Evolutionary conservation across 129 eudicot species (phyloP).

Genomic region (Daucus carota): DNA sequence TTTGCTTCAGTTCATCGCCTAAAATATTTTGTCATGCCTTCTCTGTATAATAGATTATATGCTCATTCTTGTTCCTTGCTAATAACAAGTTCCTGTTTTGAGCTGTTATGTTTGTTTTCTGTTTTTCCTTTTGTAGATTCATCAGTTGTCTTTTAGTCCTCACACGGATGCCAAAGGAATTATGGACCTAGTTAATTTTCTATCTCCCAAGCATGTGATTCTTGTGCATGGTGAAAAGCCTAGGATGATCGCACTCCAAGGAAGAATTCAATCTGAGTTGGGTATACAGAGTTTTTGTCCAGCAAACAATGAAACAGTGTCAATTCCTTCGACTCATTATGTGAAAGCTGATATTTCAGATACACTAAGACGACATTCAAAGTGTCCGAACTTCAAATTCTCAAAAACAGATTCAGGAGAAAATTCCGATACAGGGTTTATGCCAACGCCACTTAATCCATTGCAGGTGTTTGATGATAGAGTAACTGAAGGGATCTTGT

Average conservation of each 20-base stretch:
- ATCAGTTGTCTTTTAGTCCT: constrained; percentile 85
- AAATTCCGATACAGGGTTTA: neutral
- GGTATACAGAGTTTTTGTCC: constrained; percentile 54
- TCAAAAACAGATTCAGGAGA: constrained; percentile 18
- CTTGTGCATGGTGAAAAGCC: constrained; percentile 92
- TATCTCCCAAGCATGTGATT: constrained; percentile 75
- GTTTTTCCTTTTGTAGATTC: constrained; percentile 38
- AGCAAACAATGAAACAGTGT: constrained; percentile 57
- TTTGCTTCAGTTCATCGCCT: neutral
- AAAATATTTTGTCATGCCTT: neutral
- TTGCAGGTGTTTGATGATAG: constrained; percentile 58
- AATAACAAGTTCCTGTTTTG: neutral
- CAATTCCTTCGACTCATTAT: constrained; percentile 55
- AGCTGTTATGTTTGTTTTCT: neutral
- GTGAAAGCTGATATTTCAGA: constrained; percentile 50
- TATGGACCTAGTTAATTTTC: constrained; percentile 85
- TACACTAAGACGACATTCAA: constrained; percentile 32
- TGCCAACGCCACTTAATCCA: constrained; percentile 10
- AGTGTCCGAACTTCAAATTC: constrained; percentile 69
- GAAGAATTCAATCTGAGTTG: constrained; percentile 53
- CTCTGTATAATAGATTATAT: neutral
- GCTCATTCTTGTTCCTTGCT: neutral
- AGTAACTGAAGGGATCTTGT: constrained; percentile 52
- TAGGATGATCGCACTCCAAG: constrained; percentile 57
- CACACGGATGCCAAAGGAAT: constrained; percentile 96